These are phyloP conservation scores for Fusarium lateritium DNA, from an alignment of 2,329 filamentous ascomycete genomes.

Conservation along the genomic window DNA sequence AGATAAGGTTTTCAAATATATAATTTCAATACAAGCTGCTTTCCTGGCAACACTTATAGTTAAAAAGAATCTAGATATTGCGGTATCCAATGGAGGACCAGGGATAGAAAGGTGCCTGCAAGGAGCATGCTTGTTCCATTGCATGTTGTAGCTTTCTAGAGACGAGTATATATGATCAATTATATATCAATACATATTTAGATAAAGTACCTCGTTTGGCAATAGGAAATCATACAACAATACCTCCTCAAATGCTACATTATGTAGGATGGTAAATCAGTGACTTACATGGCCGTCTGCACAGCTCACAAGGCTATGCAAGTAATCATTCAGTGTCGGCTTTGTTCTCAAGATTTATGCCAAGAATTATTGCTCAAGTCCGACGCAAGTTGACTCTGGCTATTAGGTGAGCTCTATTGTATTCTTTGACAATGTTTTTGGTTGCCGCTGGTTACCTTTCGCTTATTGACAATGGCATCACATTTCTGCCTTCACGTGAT, in stretches of 20 bases:
- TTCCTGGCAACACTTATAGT: no score
- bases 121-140: no score
- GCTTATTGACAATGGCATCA: slow-evolving; percentile 4
- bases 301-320: background rate
- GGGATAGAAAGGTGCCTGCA: no score
- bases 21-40: no score
- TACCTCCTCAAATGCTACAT: no score
- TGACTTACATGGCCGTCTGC: no score
- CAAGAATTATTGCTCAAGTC: background rate
- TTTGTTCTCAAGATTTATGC: background rate
- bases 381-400: background rate
- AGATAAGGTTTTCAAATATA: background rate
- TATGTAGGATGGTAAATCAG: background rate
- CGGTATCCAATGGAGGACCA: no score
- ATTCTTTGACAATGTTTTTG: background rate
- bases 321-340: background rate
- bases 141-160: no score
- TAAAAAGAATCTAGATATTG: background rate
- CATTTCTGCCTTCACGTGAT: slow-evolving; percentile 35
- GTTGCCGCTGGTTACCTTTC: slow-evolving; percentile 15
- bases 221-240: no score
- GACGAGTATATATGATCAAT: no score
- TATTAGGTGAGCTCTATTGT: background rate
- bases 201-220: no score
- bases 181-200: no score